These are phyloP conservation scores for Myriosclerotinia curreyana DNA, from an alignment of 2,329 filamentous ascomycete genomes.

Conservation along the genomic window DNA sequence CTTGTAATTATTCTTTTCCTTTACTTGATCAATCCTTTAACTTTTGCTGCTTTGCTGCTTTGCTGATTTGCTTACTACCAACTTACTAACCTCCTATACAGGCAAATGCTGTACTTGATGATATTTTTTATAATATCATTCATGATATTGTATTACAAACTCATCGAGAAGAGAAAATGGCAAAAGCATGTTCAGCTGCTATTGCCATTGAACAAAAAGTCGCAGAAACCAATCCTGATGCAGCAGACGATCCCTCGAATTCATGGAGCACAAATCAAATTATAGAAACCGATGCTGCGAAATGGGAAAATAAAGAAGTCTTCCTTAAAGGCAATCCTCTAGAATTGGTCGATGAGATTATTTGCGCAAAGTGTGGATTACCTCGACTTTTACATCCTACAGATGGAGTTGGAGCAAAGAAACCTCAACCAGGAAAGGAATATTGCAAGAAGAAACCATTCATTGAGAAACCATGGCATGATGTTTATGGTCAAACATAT, in stretches of 20 bases:
- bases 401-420: conserved; percentile 63
- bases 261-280: conserved; percentile 45
- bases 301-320: conserved; percentile 67
- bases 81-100: conserved; percentile 38
- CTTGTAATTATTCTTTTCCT: conserved; percentile 48
- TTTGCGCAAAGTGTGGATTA: conserved; percentile 71
- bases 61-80: conserved; percentile 22
- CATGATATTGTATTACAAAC: conserved; percentile 71
- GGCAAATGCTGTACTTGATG: conserved; percentile 67
- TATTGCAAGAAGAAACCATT: conserved; percentile 80
- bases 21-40: conserved; percentile 7
- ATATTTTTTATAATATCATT: conserved; percentile 72
- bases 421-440: conserved; percentile 63
- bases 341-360: conserved; percentile 66
- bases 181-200: conserved; percentile 63
- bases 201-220: conserved; percentile 58
- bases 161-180: conserved; percentile 75
- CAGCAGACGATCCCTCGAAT: conserved; percentile 43
- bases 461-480: conserved; percentile 71
- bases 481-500: conserved; percentile 82
- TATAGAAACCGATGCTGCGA: conserved; percentile 64
- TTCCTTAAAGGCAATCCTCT: conserved; percentile 70
- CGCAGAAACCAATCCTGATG: conserved; percentile 29
- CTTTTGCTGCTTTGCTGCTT: conserved; percentile 23
- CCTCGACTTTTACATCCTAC: conserved; percentile 71